These are phyloP conservation scores for Schizophyllum amplum DNA, from an alignment of 1,284 basidiomycete species.

Conservation along the genomic window DNA sequence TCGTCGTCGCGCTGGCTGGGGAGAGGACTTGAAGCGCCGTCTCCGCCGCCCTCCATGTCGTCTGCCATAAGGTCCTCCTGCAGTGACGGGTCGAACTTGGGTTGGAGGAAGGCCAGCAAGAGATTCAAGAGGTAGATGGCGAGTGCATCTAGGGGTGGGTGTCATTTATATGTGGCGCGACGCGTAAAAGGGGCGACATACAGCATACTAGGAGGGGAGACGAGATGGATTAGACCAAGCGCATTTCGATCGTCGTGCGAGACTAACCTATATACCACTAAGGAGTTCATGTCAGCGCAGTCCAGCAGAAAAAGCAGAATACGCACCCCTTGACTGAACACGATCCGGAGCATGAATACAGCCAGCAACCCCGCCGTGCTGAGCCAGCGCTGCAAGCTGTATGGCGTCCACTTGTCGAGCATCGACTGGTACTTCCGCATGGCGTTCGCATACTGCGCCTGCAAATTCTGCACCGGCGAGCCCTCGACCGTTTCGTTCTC, in stretches of 20 bases:
- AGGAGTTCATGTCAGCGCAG: slow-evolving; percentile 12
- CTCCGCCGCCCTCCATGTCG: slow-evolving; percentile 90
- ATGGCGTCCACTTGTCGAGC: slow-evolving; percentile 89
- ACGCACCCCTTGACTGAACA: slow-evolving; percentile 86
- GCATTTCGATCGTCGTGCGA: neutral
- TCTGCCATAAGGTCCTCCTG: slow-evolving; percentile 90
- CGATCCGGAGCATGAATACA: slow-evolving; percentile 83
- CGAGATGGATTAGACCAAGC: neutral
- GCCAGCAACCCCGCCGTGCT: slow-evolving; percentile 65
- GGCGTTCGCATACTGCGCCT: slow-evolving; percentile 39
- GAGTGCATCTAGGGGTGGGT: slow-evolving; percentile 53
- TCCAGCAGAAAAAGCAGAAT: slow-evolving; percentile 4
- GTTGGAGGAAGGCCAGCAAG: slow-evolving; percentile 83
- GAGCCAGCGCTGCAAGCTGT: slow-evolving; percentile 86
- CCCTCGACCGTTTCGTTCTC: slow-evolving; percentile 27
- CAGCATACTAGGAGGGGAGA: slow-evolving; percentile 7
- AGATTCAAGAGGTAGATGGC: slow-evolving; percentile 93
- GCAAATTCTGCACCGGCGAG: slow-evolving; percentile 44
- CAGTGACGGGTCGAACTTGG: slow-evolving; percentile 93
- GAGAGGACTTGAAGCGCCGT: slow-evolving; percentile 27
- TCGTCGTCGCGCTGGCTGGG: slow-evolving; percentile 79
- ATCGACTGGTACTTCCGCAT: slow-evolving; percentile 74
- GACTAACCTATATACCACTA: slow-evolving; percentile 89
- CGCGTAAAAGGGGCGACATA: neutral
- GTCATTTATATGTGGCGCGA: neutral